These are phyloP conservation scores for Botrytis deweyae DNA, from an alignment of 2,329 filamentous ascomycete genomes.

Conservation along the genomic window DNA sequence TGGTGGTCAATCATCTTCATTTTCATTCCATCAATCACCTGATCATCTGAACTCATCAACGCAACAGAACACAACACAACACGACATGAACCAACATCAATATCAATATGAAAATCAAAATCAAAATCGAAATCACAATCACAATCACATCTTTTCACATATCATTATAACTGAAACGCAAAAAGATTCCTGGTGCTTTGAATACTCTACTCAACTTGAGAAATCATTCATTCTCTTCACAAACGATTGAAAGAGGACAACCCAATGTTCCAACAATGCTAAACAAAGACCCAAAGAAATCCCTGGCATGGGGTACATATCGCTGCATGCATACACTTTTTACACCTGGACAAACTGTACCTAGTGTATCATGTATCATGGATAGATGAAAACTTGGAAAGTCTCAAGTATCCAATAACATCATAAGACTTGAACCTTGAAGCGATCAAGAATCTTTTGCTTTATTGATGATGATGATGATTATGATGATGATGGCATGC, in stretches of 20 bases:
- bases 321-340: conserved; percentile 1
- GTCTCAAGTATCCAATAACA: neutral
- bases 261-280: neutral
- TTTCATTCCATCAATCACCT: neutral
- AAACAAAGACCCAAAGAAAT: neutral
- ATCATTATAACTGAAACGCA: fast-evolving
- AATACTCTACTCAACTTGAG: neutral
- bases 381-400: neutral
- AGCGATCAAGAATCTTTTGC: neutral
- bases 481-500: neutral
- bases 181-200: fast-evolving
- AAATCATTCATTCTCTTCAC: neutral
- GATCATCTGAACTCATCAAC: neutral
- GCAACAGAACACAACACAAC: neutral
- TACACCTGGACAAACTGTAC: neutral
- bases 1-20: neutral
- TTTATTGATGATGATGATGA: neutral
- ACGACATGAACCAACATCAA: neutral
- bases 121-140: neutral
- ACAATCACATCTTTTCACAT: neutral
- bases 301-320: conserved; percentile 10
- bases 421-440: neutral
- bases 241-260: neutral
- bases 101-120: neutral
- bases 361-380: neutral